Evolutionary conservation across 2,329 filamentous ascomycete genomes (phyloP).

Genomic region (Ilyonectria sp.): DNA sequence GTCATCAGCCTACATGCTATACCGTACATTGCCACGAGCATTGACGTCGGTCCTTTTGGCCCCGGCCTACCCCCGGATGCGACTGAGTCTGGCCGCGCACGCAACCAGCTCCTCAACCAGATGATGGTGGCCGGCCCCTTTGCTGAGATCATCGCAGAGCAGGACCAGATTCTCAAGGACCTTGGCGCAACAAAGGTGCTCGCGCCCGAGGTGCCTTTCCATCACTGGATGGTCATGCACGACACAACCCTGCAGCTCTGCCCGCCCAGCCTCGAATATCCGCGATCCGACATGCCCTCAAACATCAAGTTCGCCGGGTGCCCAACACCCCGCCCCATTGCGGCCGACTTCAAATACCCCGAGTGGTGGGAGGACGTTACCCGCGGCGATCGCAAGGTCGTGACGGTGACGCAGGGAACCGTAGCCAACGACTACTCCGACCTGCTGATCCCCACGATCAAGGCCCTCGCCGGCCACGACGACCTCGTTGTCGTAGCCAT

Average conservation of each 20-base stretch:
- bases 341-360: constrained; percentile 53
- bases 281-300: constrained; percentile 53
- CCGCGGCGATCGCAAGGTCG: constrained; percentile 54
- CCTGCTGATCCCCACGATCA: constrained; percentile 62
- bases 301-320: constrained; percentile 62
- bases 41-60: constrained; percentile 57
- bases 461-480: constrained; percentile 56
- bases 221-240: constrained; percentile 48
- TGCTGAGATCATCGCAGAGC: constrained; percentile 39
- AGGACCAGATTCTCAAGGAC: constrained; percentile 45
- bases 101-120: constrained; percentile 51
- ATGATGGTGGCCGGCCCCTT: constrained; percentile 45
- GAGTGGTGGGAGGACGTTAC: constrained; percentile 63
- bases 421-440: constrained; percentile 56
- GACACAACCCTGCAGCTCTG: constrained; percentile 57
- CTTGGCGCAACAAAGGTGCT: constrained; percentile 48
- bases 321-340: constrained; percentile 52
- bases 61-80: constrained; percentile 56
- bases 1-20: constrained; percentile 58
- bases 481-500: constrained; percentile 56
- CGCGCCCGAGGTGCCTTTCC: constrained; percentile 39
- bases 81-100: constrained; percentile 52
- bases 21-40: constrained; percentile 55
- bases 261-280: constrained; percentile 57
- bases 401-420: constrained; percentile 66